Base-by-base conservation (phyloP, 768 basidiomycete species). In the Boletus eberwhitei region DNA sequence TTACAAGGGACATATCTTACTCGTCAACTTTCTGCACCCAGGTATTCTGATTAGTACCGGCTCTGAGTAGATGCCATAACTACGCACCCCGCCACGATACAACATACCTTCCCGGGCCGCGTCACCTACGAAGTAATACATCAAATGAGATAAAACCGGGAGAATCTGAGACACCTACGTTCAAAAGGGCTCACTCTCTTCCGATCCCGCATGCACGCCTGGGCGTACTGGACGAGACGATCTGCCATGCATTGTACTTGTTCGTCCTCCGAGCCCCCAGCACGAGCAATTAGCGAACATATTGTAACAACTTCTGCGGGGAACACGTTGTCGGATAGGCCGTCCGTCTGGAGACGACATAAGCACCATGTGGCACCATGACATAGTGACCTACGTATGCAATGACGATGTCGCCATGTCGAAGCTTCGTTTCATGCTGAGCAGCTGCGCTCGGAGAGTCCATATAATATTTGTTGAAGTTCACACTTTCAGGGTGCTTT, bases 211-310 rank as follows among this genome's bases (percentile, higher is more conserved):
- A 93, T 92, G 65, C 87, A 89, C 26, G 74, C 69, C 55, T 75
- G 77, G 3, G 90, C 80, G 62, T 88, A 87, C 34, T 86, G 78
- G 3, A 91, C 82, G 47, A 90, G 74, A 21, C 83, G 79, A 62
- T 90, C 83, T 8, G 90, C 87, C 68, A 93, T 85, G 14, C 73
- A 71, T 64, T 90, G 85, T 3, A 84, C 87, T 63, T 84, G 82
- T 32, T 75, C 69, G 36, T 80, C 80, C 57, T 90, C 88, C 1
- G 81, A 63, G 5, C 75, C 78, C 14, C 77, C 79, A 44, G 76
- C 67, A 12, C 87, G 80, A 19, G 82, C 77, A 13, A 84, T 81
- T 1, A 91, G 74, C 3, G 83, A 78, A 61, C 88, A 88, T 48
- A 93, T 86, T 36, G 82, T 77, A 26, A 80, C 73, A 58, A 93